phyloP scores from a whole-genome alignment of 1,284 basidiomycete species.

The Cystobasidiaceae sp. region DNA sequence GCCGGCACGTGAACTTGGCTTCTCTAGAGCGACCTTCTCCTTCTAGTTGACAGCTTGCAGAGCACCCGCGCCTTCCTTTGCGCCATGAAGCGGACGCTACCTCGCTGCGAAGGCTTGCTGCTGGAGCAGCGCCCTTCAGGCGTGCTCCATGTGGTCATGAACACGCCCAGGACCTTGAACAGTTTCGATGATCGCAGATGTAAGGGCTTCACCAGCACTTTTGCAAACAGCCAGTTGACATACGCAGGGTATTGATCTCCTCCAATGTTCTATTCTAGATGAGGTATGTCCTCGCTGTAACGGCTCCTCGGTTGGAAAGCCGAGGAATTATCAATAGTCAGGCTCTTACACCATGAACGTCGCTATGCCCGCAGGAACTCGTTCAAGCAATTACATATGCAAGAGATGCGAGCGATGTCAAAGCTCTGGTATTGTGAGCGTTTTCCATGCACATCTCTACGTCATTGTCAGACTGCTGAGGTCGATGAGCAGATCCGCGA shows the following conservation, averaged over 20 bases:
- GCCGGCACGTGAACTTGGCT: too few species aligned
- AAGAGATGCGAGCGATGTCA: neutral
- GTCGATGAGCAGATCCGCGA: neutral
- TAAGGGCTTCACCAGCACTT: neutral
- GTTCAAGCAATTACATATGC: constrained; percentile 11
- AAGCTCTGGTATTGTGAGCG: constrained; percentile 16
- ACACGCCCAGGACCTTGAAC: constrained; percentile 27
- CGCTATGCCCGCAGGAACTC: constrained; percentile 10
- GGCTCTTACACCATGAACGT: too few species aligned
- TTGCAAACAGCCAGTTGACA: neutral
- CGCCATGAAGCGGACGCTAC: neutral
- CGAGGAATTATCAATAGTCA: too few species aligned
- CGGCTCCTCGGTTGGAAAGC: too few species aligned
- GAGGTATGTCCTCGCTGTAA: too few species aligned
- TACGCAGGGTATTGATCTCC: neutral
- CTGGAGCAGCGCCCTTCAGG: constrained; percentile 2
- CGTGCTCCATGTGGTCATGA: constrained; percentile 13
- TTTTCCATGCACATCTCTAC: neutral
- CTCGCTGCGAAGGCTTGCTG: neutral
- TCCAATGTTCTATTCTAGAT: too few species aligned
- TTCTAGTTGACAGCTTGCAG: too few species aligned
- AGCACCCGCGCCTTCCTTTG: too few species aligned
- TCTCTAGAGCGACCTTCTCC: too few species aligned
- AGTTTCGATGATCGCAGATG: constrained; percentile 27
- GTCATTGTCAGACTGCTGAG: neutral